Evolutionary conservation across 2,329 filamentous ascomycete genomes (phyloP), one percentile per base, ranked within the genome.

Genomic region (Fusarium robinianum): DNA sequence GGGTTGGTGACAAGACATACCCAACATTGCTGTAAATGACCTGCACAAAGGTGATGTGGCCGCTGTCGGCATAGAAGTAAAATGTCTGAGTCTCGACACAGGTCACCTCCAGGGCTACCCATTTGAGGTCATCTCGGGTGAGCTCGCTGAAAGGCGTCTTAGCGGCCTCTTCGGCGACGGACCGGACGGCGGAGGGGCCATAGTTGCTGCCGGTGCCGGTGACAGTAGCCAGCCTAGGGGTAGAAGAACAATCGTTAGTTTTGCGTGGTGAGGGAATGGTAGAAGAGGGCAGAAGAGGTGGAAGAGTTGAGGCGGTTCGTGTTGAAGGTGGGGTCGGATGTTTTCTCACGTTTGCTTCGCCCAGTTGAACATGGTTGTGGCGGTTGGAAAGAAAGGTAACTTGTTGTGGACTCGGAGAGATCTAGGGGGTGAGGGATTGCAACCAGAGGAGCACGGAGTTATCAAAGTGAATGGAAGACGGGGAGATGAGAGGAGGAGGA

Each of bases 1-100:
- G 8, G 33, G 4, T 18, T 17, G 46, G 48, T 57, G 18, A 2
- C 8, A 5, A 8, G 26, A 48, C 85, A 71, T 84, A 96, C 91
- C 83, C 87, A 67, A 99, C 88, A 72, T 96, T 96, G 76, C 88
- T 97, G 78, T 97, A 96, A 68, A 99, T 96, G 71, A 97, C 80
- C 77, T 99, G 94, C 49, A 82, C 83, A 70, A 96, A 81, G 39
- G 80, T 88, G 54, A 91, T 70, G 53, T 85, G 78, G 36, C 94
- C 94, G 48, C 76, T 82, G 51, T 96, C 88, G 42, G 86, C 77
- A 70, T 85, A 85, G 63, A 96, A 73, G 74, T 99, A 99, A 74
- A 96, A 99, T 52, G 81, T 90, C 75, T 96, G 87, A 19, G 90
- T 96, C 78, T 99, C 94, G 60, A 97, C 94, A 63, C 81, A 87